Evolutionary conservation across 2,329 filamentous ascomycete species (phyloP), one percentile per base, ranked within the genome.

Genomic region (Emergomyces orientalis): DNA sequence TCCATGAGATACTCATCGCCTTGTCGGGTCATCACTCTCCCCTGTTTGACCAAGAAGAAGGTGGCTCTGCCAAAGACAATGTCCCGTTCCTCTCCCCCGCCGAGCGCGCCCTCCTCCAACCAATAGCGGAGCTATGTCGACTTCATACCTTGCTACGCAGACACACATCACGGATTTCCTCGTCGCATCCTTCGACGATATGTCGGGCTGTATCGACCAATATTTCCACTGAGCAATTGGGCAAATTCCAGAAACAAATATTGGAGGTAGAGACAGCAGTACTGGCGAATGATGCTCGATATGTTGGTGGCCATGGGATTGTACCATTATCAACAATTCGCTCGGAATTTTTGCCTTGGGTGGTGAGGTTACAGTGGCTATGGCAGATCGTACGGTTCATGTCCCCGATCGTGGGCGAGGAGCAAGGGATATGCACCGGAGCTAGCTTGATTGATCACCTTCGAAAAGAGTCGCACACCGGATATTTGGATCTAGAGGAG

Each of bases 1-100:
- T 99, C 76, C 94, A 97, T 84, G 94, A 99, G 82, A 91, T 99
- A 79, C 86, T 97, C 77, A 88, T 99, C 77, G 93, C 92, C 75
- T 87, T 97, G 77, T 95, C 92, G 71, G 93, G 94, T 69, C 90
- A 97, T 78, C 88, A 90, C 67, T 97, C 93, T 67, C 88, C 91
- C 68, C 85, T 97, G 73, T 89, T 97, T 79, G 83, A 84, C 74
- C 67, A 76, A 69, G 67, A 73, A 78, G 71, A 76, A 77, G 69
- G 73, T 70, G 74, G 79, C 69, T 73, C 82, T 72, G 75, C 88
- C 76, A 73, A 75, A 64, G 68, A 77, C 66, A 74, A 78, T 65
- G 77, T 80, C 64, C 74, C 56, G 39, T 74, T 84, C 60, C 78
- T 86, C 39, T 90, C 91, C 55, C 88, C 90, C 47, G 86, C 91